phyloP scores from a whole-genome alignment of 768 basidiomycete species.

The Wakefieldia striispora region DNA sequence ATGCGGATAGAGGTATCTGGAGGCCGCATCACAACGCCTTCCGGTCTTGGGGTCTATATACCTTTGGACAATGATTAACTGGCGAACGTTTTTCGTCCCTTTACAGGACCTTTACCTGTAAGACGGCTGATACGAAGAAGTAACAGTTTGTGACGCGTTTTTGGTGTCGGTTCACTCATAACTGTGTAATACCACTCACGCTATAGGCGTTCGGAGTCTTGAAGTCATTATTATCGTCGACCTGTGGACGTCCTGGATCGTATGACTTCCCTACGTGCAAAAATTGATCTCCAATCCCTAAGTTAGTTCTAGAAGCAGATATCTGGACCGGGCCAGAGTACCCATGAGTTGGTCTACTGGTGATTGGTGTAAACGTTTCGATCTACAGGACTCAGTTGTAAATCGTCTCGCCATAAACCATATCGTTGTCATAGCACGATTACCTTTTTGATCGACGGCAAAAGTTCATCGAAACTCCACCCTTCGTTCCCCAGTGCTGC shows the following conservation, averaged over 20 bases:
- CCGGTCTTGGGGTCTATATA: conserved; percentile 48
- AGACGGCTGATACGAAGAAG: conserved; percentile 3
- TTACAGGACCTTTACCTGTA: conserved; percentile 9
- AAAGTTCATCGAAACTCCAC: conserved; percentile 22
- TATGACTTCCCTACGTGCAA: conserved; percentile 44
- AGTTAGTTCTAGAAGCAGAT: conserved; percentile 10
- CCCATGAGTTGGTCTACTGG: conserved; percentile 32
- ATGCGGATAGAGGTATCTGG: conserved; percentile 36
- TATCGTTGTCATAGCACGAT: background rate
- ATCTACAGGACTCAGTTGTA: no score
- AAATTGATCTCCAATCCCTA: conserved; percentile 38
- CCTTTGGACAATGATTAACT: conserved; percentile 29
- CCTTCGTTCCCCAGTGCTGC: conserved; percentile 18
- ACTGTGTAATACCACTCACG: conserved; percentile 3
- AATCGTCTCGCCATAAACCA: no score
- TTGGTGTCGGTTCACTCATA: background rate
- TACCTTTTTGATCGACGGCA: conserved; percentile 27
- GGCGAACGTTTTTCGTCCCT: background rate
- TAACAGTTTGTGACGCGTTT: background rate
- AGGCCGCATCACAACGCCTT: conserved; percentile 28
- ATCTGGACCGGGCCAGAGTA: conserved; percentile 31
- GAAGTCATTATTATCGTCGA: conserved; percentile 50
- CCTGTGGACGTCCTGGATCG: conserved; percentile 43
- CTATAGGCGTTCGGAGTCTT: conserved; percentile 20
- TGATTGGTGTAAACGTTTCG: conserved; percentile 34